Evolutionary conservation across 2,329 filamentous ascomycete species (phyloP).

Genomic region (Arachnopeziza araneosa): DNA sequence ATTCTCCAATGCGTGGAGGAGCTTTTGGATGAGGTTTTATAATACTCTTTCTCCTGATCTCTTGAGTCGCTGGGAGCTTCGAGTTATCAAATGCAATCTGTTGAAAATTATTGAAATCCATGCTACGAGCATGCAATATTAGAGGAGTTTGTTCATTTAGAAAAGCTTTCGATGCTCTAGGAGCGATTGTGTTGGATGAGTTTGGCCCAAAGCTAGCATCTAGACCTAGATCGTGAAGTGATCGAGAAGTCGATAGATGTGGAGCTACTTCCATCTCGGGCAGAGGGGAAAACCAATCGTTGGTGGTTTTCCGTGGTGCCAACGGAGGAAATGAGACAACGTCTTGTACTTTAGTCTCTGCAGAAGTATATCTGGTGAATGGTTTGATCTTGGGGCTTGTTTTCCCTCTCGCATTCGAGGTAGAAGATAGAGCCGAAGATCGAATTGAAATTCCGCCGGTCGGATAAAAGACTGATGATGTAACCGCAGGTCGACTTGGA

Average conservation of each 20-base stretch:
- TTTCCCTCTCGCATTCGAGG: conserved; percentile 3
- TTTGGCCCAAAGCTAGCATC: conserved; percentile 15
- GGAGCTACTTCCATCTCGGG: conserved; percentile 16
- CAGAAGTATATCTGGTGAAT: conserved; percentile 4
- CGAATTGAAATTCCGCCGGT: not conserved
- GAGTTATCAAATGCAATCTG: not conserved
- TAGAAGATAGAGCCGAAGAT: not conserved
- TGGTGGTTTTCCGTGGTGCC: conserved; percentile 19
- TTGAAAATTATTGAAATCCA: not conserved
- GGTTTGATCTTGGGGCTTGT: conserved; percentile 1
- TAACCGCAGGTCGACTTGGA: not conserved
- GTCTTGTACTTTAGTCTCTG: conserved; percentile 11
- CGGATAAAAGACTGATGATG: not conserved
- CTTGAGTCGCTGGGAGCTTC: not conserved
- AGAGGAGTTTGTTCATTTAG: not conserved
- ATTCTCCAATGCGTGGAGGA: conserved; percentile 10
- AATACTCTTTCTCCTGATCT: conserved; percentile 11
- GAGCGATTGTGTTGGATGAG: not conserved
- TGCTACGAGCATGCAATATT: conserved; percentile 1
- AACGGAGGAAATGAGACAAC: conserved; percentile 25
- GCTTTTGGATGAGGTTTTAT: conserved; percentile 17
- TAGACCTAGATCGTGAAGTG: conserved; percentile 20
- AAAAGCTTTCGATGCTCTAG: conserved; percentile 1
- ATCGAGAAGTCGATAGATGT: conserved; percentile 2
- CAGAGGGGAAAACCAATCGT: conserved; percentile 25